Base-by-base conservation (phyloP, 768 basidiomycete species). In the Hericium alpestre region DNA sequence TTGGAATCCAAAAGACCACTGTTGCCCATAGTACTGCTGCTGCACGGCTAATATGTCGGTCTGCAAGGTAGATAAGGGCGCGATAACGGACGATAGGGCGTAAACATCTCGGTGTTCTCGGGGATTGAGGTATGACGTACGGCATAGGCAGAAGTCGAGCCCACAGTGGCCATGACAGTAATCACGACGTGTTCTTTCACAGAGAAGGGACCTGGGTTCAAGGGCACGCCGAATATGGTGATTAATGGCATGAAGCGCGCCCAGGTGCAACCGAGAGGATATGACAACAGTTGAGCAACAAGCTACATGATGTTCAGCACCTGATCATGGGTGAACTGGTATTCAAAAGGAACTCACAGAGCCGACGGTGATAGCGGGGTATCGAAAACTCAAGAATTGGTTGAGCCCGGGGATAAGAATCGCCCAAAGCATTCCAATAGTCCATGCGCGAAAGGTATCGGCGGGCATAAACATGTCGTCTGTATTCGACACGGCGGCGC, bases 11-110 rank as follows among this genome's bases (percentile, higher is more conserved):
- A 79, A 51, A 41, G 62, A 56, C 61, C 37, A 59, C 27, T 51
- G 68, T 63, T 86, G 80, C 50, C 77, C 65, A 65, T 91, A 91
- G 63, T 76, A 86, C 1, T 84, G 80, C 41, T 80, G 73, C 64
- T 90, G 87, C 3, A 90, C 86, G 1, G 85, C 84, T 41, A 88
- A 66, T 43, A 90, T 81, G 60, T 89, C 87, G 8, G 86, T 88
- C 65, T 73, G 23, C 20, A 22, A 43, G 9, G 23, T 12, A 15
- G 23, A 46, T 38, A 16, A 40, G 38, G n/a, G 25, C 1, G 54
- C 56, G 39, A 57, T 55, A 51, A 18, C 13, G 54, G n/a, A 32
- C n/a, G 8, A 32, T 8, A 32, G 8, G 5, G 32, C 32, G 32
- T 32, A 32, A 32, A 13, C 38, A 18, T 38, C 46, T 51, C 57